Conservation (phyloP, 495 filamentous ascomycete genomes). For the Tuber magnatum region DNA sequence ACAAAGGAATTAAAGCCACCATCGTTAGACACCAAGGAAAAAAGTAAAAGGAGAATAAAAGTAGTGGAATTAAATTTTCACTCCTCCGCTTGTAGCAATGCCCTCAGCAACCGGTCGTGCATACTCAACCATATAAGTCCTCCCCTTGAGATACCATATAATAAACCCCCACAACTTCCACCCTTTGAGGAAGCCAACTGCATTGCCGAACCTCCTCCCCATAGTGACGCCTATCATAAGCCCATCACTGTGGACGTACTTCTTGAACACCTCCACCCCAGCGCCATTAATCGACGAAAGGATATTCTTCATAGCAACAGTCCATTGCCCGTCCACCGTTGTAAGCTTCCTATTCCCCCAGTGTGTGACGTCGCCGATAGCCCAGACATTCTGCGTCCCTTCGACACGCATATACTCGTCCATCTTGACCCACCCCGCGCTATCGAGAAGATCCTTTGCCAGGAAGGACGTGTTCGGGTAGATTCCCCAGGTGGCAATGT, state of each 20-base stretch:
- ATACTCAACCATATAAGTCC: slow-evolving; percentile 46
- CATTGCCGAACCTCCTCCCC: slow-evolving; percentile 46
- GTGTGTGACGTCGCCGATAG: slow-evolving; percentile 48
- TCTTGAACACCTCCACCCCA: slow-evolving; percentile 44
- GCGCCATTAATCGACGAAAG: slow-evolving; percentile 38
- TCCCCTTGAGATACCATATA: slow-evolving; percentile 53
- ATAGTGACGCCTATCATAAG: slow-evolving; percentile 47
- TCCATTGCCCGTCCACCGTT: slow-evolving; percentile 1
- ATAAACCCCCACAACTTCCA: slow-evolving; percentile 49
- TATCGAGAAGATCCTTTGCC: slow-evolving; percentile 47
- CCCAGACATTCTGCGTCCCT: slow-evolving; percentile 48
- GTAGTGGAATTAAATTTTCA: slow-evolving; percentile 20
- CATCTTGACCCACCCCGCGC: slow-evolving; percentile 50
- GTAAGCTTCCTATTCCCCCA: slow-evolving; percentile 24
- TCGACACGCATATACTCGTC: slow-evolving; percentile 51
- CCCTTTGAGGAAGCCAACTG: slow-evolving; percentile 50
- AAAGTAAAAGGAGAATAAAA: slow-evolving; percentile 1
- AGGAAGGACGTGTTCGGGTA: slow-evolving; percentile 58
- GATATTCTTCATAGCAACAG: slow-evolving; percentile 9
- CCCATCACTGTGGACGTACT: slow-evolving; percentile 43
- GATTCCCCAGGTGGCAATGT: slow-evolving; percentile 57
- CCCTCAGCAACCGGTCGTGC: slow-evolving; percentile 28
- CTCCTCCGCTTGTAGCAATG: slow-evolving; percentile 4
- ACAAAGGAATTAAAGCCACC: not conserved
- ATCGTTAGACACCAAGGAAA: not conserved